Base-by-base conservation (phyloP, 2,329 filamentous ascomycete species). In the Fusarium begoniae region DNA sequence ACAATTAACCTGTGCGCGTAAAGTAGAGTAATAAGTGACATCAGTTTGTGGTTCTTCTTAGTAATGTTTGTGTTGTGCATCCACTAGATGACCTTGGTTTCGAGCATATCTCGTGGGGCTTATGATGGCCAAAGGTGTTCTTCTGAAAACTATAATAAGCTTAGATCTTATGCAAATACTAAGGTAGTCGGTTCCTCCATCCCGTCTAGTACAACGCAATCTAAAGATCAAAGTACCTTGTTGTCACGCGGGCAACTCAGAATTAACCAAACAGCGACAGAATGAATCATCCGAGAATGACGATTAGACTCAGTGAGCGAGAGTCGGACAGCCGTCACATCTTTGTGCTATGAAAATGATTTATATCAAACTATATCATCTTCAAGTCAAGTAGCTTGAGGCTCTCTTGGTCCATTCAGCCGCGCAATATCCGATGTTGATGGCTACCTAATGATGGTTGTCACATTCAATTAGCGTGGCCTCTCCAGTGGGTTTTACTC, bases 381-480 rank as follows among this genome's bases (percentile, higher is more conserved):
- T 26, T 66, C 15, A 43, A 41, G 30, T n/a, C 22, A 28, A 47
- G 53, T 17, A 53, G 12, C 22, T 63, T 69, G 66, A 48, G 62
- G 62, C 62, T 66, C 62, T 38, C 58, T 41, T 26, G 37, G 20
- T 30, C 47, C 28, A 47, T 48, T 51, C n/a, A 37, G 56, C 66
- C 63, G 48, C 41, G 55, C 55, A 69, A 68, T 68, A 62, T 47
- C 66, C 63, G 59, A 50, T 59, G 41, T 45, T 47, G 44, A 54
- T 50, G 48, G 30, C 17, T 24, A 26, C 24, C 24, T 26, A 18
- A 14, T 28, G 26, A 50, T 50, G 32, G 57, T 54, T 48, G 44
- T 53, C 17, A 47, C 37, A 57, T 48, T 35, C 44, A 55, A 32
- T 58, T 73, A 74, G 70, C 58, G 71, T 48, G 44, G n/a, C 41